Evolutionary conservation across 208 protist species (phyloP).

Genomic region (Acanthamoeba royreba): DNA sequence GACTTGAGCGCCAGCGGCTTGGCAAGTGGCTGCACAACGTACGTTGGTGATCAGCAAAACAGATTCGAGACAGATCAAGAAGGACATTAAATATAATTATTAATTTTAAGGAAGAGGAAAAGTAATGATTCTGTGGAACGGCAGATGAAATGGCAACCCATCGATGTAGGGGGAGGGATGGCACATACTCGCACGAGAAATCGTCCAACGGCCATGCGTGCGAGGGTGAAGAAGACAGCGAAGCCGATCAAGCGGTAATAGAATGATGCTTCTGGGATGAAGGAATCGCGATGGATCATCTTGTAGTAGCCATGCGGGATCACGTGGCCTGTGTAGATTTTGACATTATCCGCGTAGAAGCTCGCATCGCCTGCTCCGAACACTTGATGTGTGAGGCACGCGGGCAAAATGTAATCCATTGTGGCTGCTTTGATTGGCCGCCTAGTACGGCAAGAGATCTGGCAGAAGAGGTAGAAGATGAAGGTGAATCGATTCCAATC

Average conservation of each 20-base stretch:
- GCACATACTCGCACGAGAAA: neutral
- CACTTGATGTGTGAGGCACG: too few relatives aligned
- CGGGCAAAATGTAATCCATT: too few relatives aligned
- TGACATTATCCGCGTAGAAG: too few relatives aligned
- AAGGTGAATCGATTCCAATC: too few relatives aligned
- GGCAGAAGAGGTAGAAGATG: too few relatives aligned
- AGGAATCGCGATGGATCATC: neutral
- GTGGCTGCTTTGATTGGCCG: too few relatives aligned
- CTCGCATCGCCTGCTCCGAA: too few relatives aligned
- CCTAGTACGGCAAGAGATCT: too few relatives aligned
- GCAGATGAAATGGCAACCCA: too few relatives aligned
- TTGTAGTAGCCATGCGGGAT: neutral
- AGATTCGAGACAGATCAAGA: neutral
- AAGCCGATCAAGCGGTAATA: neutral
- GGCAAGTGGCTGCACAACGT: neutral
- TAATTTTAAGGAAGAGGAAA: too few relatives aligned
- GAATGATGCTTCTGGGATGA: neutral
- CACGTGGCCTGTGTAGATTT: neutral
- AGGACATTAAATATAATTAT: neutral
- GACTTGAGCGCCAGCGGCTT: neutral
- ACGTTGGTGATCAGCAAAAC: neutral
- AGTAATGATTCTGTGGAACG: too few relatives aligned
- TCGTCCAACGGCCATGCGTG: neutral
- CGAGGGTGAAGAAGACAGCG: neutral
- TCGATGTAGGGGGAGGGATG: neutral